A percentile compares a stretch with the other conserved stretches of the same genome.
These are phyloP conservation scores for Cryptococcus maquisensis DNA, from an alignment of 1,284 basidiomycete species.

Conservation along the genomic window DNA sequence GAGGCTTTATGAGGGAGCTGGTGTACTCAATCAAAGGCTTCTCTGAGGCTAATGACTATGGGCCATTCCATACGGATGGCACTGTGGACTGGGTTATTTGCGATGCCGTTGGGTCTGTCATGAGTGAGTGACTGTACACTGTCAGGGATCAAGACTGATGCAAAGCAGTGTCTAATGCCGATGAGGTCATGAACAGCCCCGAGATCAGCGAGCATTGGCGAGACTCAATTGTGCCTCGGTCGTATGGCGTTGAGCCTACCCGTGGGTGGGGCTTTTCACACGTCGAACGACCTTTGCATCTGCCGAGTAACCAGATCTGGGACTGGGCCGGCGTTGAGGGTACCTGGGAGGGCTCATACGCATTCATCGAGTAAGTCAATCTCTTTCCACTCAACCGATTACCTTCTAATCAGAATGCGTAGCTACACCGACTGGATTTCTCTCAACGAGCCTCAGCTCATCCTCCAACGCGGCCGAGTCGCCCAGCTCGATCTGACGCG, in stretches of 20 bases:
- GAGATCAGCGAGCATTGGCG: constrained; percentile 27
- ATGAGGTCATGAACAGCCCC: constrained; percentile 20
- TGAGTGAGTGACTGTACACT: constrained; percentile 30
- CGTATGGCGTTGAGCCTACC: constrained; percentile 26
- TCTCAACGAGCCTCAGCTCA: constrained; percentile 33
- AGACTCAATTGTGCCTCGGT: constrained; percentile 21
- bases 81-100: constrained; percentile 39
- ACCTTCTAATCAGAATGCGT: neutral
- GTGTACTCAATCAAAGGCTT: constrained; percentile 33
- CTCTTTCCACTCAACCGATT: neutral
- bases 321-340: constrained; percentile 43
- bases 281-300: constrained; percentile 20
- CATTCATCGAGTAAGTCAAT: constrained; percentile 41
- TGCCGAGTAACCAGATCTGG: constrained; percentile 24
- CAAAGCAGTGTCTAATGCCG: constrained; percentile 32
- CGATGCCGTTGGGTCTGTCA: constrained; percentile 39
- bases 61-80: constrained; percentile 33
- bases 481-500: constrained; percentile 27
- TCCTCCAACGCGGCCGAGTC: constrained; percentile 10
- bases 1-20: constrained; percentile 32
- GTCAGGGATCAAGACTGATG: neutral
- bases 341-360: constrained; percentile 40
- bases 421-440: constrained; percentile 43
- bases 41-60: constrained; percentile 32
- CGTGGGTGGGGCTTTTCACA: constrained; percentile 28